These are phyloP conservation scores for Aspergillus brasiliensis DNA, from an alignment of 2,329 filamentous ascomycete species.

Conservation along the genomic window DNA sequence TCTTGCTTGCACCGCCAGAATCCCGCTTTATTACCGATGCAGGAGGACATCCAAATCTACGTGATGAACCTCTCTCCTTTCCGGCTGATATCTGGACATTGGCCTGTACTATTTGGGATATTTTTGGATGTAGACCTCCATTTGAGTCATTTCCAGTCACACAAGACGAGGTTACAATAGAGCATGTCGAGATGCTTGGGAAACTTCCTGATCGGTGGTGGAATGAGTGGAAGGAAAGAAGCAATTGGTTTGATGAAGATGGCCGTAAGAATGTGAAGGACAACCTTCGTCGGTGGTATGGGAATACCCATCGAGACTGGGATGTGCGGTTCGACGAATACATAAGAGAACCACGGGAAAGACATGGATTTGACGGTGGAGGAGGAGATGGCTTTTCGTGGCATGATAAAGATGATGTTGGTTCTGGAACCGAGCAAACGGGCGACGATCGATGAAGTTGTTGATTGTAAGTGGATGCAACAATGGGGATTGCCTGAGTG, in stretches of 20 bases:
- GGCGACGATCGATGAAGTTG: conserved; percentile 19
- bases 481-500: conserved; percentile 20
- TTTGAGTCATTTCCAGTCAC: conserved; percentile 24
- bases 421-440: conserved; percentile 20
- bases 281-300: conserved; percentile 5
- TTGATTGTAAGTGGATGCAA: conserved; percentile 26
- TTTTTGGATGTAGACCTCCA: conserved; percentile 31
- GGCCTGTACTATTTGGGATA: conserved; percentile 36
- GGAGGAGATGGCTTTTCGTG: conserved; percentile 16
- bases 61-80: conserved; percentile 31
- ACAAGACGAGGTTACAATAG: conserved; percentile 25
- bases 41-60: too few relatives aligned
- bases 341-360: conserved; percentile 10
- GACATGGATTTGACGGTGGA: conserved; percentile 7
- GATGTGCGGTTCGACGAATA: conserved; percentile 11
- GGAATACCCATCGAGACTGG: conserved; percentile 3
- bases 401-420: conserved; percentile 23
- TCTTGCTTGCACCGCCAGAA: conserved; percentile 33
- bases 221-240: conserved; percentile 23
- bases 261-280: conserved; percentile 14
- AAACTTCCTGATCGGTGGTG: conserved; percentile 27
- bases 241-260: conserved; percentile 27
- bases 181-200: conserved; percentile 31
- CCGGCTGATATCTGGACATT: conserved; percentile 29
- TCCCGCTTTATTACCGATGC: conserved; percentile 26